A percentile compares a stretch with the other conserved stretches of the same genome.
Evolutionary conservation across 163 green algal genomes (phyloP).

Genomic region (Scenedesmus sp.): DNA sequence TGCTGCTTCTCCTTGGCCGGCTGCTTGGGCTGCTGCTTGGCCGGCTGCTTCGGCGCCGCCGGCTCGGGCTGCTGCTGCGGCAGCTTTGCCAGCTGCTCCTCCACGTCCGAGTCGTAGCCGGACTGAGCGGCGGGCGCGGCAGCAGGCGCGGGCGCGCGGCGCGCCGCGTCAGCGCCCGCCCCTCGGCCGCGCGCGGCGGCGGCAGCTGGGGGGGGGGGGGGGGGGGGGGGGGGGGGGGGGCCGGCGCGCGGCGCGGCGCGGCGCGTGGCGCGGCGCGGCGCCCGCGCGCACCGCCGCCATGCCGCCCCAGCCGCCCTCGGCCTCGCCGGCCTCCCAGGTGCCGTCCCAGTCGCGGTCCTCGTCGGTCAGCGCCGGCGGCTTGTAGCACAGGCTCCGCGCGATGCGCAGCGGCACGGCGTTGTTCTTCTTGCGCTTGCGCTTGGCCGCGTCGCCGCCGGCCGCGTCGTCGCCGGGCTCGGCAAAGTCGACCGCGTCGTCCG

Average conservation of each 20-base stretch:
- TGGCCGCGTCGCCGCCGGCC: slow-evolving; percentile 43
- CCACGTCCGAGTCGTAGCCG: slow-evolving; percentile 39
- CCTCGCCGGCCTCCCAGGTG: slow-evolving; percentile 14
- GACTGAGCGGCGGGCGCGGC: background rate
- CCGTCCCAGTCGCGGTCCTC: slow-evolving; percentile 61
- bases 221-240: too few relatives aligned
- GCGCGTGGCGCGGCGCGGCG: too few relatives aligned
- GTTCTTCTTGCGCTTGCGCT: slow-evolving; percentile 35
- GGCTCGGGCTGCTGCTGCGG: slow-evolving; percentile 1
- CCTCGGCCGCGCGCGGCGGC: too few relatives aligned
- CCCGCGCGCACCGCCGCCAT: too few relatives aligned
- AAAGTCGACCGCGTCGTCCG: slow-evolving; percentile 13
- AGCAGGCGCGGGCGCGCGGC: too few relatives aligned
- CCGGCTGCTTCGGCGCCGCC: background rate
- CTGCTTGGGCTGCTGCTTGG: too few relatives aligned
- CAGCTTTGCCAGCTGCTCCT: slow-evolving; percentile 28
- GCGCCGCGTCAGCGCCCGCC: background rate
- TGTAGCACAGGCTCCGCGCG: slow-evolving; percentile 62
- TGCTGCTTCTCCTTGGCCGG: too few relatives aligned
- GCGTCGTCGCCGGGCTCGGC: background rate
- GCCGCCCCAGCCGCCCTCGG: too few relatives aligned
- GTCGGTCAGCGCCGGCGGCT: slow-evolving; percentile 56
- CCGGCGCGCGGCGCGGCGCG: too few relatives aligned
- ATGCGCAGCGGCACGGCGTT: slow-evolving; percentile 37
- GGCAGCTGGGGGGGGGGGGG: too few relatives aligned